Conservation (phyloP, 345 rosid species). For the Populus simonii region DNA sequence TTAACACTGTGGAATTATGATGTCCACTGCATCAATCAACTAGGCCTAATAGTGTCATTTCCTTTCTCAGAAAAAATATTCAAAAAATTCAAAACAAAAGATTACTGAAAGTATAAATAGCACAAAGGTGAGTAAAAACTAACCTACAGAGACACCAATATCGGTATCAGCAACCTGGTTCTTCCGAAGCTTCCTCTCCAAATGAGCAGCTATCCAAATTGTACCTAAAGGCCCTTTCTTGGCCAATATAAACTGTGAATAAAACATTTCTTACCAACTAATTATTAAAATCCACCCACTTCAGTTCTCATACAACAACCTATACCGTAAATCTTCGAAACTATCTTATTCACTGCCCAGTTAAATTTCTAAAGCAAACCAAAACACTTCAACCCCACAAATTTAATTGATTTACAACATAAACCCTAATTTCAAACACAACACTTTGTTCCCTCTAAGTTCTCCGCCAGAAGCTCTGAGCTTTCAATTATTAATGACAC, state of each 20-base stretch:
- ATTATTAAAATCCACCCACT: not conserved
- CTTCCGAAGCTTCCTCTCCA: slow-evolving; percentile 99
- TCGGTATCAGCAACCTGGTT: slow-evolving; percentile 99
- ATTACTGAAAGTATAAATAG: not conserved
- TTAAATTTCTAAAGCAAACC: slow-evolving; percentile 10
- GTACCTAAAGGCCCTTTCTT: slow-evolving; percentile 99
- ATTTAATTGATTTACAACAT: slow-evolving; percentile 1
- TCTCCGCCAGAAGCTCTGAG: not conserved
- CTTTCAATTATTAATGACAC: not conserved
- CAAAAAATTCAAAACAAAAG: not conserved
- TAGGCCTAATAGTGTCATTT: not conserved
- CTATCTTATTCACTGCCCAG: not conserved
- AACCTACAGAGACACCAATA: slow-evolving; percentile 96
- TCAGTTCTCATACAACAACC: not conserved
- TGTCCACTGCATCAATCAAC: not conserved
- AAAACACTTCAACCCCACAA: slow-evolving; percentile 19
- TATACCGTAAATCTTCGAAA: not conserved
- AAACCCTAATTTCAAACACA: slow-evolving; percentile 13
- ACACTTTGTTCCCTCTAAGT: not conserved
- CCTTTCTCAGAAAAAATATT: not conserved
- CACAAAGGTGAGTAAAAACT: slow-evolving; percentile 20
- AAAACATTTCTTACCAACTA: slow-evolving; percentile 61
- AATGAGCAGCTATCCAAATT: slow-evolving; percentile 99
- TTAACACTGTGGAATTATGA: not conserved
- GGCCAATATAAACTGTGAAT: slow-evolving; percentile 98